Conservation (phyloP, 169 alveolate species). For the Theileria parva region DNA sequence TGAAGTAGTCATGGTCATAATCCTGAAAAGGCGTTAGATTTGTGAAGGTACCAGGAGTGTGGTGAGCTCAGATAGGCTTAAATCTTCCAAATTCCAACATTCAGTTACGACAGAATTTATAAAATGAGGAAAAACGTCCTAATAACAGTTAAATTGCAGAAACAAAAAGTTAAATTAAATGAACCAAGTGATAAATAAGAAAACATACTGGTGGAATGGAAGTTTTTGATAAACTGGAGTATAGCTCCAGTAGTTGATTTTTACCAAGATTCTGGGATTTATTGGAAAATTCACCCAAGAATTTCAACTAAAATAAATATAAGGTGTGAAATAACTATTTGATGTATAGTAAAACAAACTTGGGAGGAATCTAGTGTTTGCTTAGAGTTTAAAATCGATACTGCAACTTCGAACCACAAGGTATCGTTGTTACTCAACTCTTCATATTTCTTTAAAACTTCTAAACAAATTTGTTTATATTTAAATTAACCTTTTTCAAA, state of each 20-base stretch:
- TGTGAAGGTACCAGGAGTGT: background rate
- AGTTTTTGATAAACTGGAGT: conserved; percentile 15
- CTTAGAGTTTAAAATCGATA: background rate
- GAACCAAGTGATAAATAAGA: background rate
- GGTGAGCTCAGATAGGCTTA: background rate
- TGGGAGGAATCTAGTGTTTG: background rate
- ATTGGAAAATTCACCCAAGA: conserved; percentile 15
- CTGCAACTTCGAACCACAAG: conserved; percentile 18
- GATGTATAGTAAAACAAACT: background rate
- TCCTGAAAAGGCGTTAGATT: background rate
- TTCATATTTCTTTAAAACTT: conserved; percentile 34
- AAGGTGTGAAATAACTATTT: background rate
- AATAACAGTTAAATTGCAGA: background rate
- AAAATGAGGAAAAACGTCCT: background rate
- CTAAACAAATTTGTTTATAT: conserved; percentile 10
- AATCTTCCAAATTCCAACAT: conserved; percentile 1
- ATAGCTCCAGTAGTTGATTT: conserved; percentile 17
- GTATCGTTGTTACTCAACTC: conserved; percentile 33
- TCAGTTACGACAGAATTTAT: background rate
- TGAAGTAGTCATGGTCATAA: background rate
- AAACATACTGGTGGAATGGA: background rate
- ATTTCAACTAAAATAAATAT: background rate
- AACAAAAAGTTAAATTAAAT: too few species aligned
- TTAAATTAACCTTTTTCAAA: background rate
- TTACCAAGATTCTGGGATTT: background rate